These are phyloP conservation scores for Pichia pseudocactophila DNA, from an alignment of 805 yeast genomes.

Conservation along the genomic window DNA sequence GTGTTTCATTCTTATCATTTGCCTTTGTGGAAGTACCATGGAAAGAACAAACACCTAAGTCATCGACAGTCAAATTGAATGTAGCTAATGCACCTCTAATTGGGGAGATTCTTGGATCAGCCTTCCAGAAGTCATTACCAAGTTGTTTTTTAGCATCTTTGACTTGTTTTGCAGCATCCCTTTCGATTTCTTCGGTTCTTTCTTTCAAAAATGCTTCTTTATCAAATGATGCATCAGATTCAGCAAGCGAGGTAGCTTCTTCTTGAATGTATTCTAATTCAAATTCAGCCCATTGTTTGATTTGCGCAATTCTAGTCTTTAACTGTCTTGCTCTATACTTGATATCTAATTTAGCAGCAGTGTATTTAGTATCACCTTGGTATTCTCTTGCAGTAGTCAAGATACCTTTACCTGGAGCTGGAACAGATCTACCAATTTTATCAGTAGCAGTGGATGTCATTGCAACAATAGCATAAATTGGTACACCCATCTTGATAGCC, in stretches of 20 bases:
- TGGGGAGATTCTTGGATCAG: conserved; percentile 93
- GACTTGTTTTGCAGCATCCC: conserved; percentile 78
- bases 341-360: conserved; percentile 75
- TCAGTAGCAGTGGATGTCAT: conserved; percentile 95
- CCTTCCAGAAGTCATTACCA: conserved; percentile 90
- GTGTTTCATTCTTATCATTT: conserved; percentile 96
- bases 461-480: conserved; percentile 92
- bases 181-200: conserved; percentile 77
- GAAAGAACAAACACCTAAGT: conserved; percentile 93
- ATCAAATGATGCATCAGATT: conserved; percentile 41
- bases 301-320: conserved; percentile 65
- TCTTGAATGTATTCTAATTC: conserved; percentile 65
- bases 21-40: conserved; percentile 99
- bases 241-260: conserved; percentile 51
- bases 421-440: conserved; percentile 97
- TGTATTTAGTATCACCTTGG: conserved; percentile 70
- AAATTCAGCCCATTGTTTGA: conserved; percentile 74
- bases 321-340: conserved; percentile 92
- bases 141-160: conserved; percentile 85
- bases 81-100: conserved; percentile 94
- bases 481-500: conserved; percentile 98
- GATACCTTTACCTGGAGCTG: conserved; percentile 99
- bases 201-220: conserved; percentile 55
- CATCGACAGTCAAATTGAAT: conserved; percentile 88
- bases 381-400: conserved; percentile 95